Evolutionary conservation across 495 filamentous ascomycete species (phyloP), one percentile per base, ranked within the genome.

Genomic region (Podospora comata): DNA sequence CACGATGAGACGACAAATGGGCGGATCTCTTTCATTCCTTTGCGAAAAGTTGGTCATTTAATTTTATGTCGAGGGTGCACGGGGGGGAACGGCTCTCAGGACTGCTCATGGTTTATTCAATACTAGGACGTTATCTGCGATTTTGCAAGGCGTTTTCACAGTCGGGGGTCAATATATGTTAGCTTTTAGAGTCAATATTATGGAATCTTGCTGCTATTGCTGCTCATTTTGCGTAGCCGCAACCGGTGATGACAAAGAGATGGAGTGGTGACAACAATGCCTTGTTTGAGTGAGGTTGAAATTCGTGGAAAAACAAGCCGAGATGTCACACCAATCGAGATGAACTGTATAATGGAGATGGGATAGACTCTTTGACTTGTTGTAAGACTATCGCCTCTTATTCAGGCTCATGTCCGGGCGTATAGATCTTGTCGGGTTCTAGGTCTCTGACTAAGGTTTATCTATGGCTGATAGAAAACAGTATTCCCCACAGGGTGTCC

Each of bases 131-230:
- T 39, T 39, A 39, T 44, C 34, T 28, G 20, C 30, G 32, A 18
- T 39, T 19, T 20, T 63, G 61, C 61, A 63, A 39, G 61, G 61
- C 61, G 61, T 63, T 63, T 63, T 58, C 48, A 20, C 11, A 63
- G 61, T 44, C 34, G 61, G 61, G 61, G 0, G 30, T 26, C 61
- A 63, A 63, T 48, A 16, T 63, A 63, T 63, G 32, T 63, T 63
- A 39, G 32, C 28, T 63, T 48, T 63, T 63, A 63, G 2, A 63
- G 61, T 63, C 61, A 58, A 58, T 26, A 11, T 48, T 0, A 48
- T 48, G 39, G 13, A 48, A 48, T 48, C 39, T 48, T 48, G 39
- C 39, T 48, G 39, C 39, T 48, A 48, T 48, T 48, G 39, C 39
- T 48, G 15, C 39, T 48, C 39, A 13, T 2, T 1, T 11, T 48